Conservation (phyloP, 108 stramenopile species). For the Licmophora abbreviata region DNA sequence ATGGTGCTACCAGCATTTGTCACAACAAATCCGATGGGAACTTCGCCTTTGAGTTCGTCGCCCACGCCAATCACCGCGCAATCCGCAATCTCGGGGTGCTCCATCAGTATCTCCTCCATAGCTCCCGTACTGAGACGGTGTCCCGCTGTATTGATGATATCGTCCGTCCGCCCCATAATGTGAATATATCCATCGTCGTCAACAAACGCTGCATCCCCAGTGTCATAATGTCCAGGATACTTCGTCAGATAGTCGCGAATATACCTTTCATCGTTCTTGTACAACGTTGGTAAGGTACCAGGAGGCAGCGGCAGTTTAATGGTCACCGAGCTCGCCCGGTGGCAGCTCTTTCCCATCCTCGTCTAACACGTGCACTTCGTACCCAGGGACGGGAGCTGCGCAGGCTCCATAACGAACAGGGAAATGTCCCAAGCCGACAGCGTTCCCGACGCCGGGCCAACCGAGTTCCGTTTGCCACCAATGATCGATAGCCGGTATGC, state of each 20-base stretch:
- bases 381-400: slow-evolving; percentile 45
- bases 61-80: slow-evolving; percentile 58
- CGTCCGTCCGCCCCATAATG: slow-evolving; percentile 70
- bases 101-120: slow-evolving; percentile 62
- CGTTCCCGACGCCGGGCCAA: slow-evolving; percentile 30
- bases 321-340: slow-evolving; percentile 30
- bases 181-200: slow-evolving; percentile 71
- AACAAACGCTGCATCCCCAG: slow-evolving; percentile 57
- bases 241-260: slow-evolving; percentile 35
- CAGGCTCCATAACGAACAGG: slow-evolving; percentile 37
- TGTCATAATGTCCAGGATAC: slow-evolving; percentile 60
- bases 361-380: slow-evolving; percentile 32
- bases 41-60: slow-evolving; percentile 58
- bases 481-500: slow-evolving; percentile 48
- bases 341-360: slow-evolving; percentile 25
- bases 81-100: slow-evolving; percentile 53
- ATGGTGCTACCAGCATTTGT: slow-evolving; percentile 12
- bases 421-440: slow-evolving; percentile 33
- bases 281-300: slow-evolving; percentile 53
- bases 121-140: slow-evolving; percentile 60
- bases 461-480: slow-evolving; percentile 69
- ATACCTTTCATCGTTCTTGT: slow-evolving; percentile 52
- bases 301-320: slow-evolving; percentile 72
- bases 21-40: slow-evolving; percentile 65
- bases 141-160: slow-evolving; percentile 70